Base-by-base conservation (phyloP, 179 eudicot species). In the Carnegiea gigantea region DNA sequence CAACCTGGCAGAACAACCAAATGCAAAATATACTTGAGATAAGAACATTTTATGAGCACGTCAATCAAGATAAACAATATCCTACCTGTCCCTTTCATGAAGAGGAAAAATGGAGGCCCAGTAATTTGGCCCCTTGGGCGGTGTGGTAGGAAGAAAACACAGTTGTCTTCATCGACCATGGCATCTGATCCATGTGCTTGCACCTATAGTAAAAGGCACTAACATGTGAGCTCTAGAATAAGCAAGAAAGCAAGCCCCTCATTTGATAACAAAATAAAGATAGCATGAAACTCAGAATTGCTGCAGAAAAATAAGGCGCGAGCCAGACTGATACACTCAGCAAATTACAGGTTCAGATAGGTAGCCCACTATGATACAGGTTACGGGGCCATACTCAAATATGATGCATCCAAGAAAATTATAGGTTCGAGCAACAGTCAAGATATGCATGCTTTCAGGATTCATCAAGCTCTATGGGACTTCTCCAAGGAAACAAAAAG, bases 131-230 rank as follows among this genome's bases (percentile, higher is more conserved):
- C 82, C 84, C 98, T 89, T 78, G 98, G 98, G 51, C 92, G 92
- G 81, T 95, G 98, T 77, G 98, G 98, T 54, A 95, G 94, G 87
- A 95, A 95, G 89, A 95, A 95, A 13, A 93, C 97, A 82, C 98
- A 95, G 77, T 92, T 91, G 79, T 95, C 98, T 85, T 95, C 98
- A 71, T 95, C 98, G 43, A 93, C 95, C 97, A 95, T 93, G 43
- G 96, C 98, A 87, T 95, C 98, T 26, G 93, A 90, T 84, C 98
- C 98, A 83, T 95, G 98, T 44, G 98, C 98, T 95, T 95, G 98
- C 60, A 95, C 92, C 98, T 95, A 84, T 13, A 62, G 33, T 67
- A 28, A 4, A 36, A 60, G 0, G 28, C 4, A 70, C 26, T 36
- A 17, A n/a, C 71, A 74, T 46, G 75, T 74, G 49, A 81, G 79